A percentile compares a stretch with the other conserved stretches of the same genome.
Conservation (phyloP, 2,329 filamentous ascomycete species). For the Leptosphaerulina australis region DNA sequence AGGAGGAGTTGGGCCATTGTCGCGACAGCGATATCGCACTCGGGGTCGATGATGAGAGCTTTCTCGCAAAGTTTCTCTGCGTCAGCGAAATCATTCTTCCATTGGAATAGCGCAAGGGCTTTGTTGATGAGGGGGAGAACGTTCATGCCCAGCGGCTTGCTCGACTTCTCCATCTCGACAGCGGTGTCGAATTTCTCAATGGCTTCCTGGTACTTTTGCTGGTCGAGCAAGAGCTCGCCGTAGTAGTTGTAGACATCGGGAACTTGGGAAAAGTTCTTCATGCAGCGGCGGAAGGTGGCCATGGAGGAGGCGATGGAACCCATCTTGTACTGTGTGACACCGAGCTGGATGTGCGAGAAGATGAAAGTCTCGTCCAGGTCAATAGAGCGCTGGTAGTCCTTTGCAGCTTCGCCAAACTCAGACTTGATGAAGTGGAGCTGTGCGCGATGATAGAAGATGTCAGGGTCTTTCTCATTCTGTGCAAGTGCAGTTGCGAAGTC, state of each 20-base stretch:
- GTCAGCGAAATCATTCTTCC: conserved; percentile 94
- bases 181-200: conserved; percentile 98
- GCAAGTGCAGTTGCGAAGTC: conserved; percentile 87
- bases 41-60: conserved; percentile 95
- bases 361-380: conserved; percentile 96
- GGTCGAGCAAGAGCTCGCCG: conserved; percentile 93
- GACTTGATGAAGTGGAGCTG: conserved; percentile 98
- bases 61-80: conserved; percentile 97
- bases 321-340: conserved; percentile 99
- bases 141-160: conserved; percentile 94
- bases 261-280: conserved; percentile 97
- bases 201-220: conserved; percentile 92
- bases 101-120: conserved; percentile 94
- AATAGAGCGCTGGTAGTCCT: conserved; percentile 99
- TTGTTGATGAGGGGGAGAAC: conserved; percentile 98
- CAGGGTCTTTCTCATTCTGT: conserved; percentile 86
- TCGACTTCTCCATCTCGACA: conserved; percentile 97
- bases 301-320: conserved; percentile 96
- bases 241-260: conserved; percentile 99
- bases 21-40: conserved; percentile 97
- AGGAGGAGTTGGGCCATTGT: conserved; percentile 98
- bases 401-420: conserved; percentile 90
- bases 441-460: conserved; percentile 98
- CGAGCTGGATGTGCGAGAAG: conserved; percentile 98
- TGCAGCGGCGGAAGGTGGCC: conserved; percentile 95